These are phyloP conservation scores for Antarctomyces pellizariae DNA, from an alignment of 495 filamentous ascomycete genomes.

Conservation along the genomic window DNA sequence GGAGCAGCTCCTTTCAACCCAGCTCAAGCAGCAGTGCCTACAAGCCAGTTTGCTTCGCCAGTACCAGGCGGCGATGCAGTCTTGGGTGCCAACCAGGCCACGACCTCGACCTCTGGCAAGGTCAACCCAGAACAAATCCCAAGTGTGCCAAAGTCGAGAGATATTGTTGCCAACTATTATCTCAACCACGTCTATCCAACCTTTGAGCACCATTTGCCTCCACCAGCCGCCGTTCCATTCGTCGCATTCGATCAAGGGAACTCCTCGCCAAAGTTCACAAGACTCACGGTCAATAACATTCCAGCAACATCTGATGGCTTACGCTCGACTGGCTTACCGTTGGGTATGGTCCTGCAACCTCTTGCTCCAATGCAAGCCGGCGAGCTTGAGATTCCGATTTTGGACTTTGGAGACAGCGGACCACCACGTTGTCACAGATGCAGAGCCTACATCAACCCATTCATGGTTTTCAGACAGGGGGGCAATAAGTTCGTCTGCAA, in stretches of 20 bases:
- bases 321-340: conserved; percentile 50
- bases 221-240: conserved; percentile 74
- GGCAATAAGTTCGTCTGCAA: conserved; percentile 97
- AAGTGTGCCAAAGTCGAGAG: conserved; percentile 69
- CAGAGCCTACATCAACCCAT: conserved; percentile 93
- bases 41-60: conserved; percentile 33
- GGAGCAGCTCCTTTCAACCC: conserved; percentile 35
- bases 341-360: conserved; percentile 78
- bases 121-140: conserved; percentile 89
- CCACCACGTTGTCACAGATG: conserved; percentile 87
- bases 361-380: conserved; percentile 65
- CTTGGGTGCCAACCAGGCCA: conserved; percentile 12
- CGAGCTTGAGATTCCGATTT: conserved; percentile 68
- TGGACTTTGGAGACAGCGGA: conserved; percentile 84
- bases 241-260: conserved; percentile 90
- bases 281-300: conserved; percentile 79
- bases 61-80: conserved; percentile 16
- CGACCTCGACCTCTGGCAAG: conserved; percentile 37
- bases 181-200: conserved; percentile 76
- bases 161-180: conserved; percentile 61
- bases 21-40: conserved; percentile 22
- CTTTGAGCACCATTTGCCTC: conserved; percentile 75
- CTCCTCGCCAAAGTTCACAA: conserved; percentile 81
- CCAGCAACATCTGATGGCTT: conserved; percentile 66
- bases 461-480: conserved; percentile 88